These are phyloP conservation scores for Phytophthora capsici DNA, from an alignment of 352 stramenopile genomes.

Conservation along the genomic window DNA sequence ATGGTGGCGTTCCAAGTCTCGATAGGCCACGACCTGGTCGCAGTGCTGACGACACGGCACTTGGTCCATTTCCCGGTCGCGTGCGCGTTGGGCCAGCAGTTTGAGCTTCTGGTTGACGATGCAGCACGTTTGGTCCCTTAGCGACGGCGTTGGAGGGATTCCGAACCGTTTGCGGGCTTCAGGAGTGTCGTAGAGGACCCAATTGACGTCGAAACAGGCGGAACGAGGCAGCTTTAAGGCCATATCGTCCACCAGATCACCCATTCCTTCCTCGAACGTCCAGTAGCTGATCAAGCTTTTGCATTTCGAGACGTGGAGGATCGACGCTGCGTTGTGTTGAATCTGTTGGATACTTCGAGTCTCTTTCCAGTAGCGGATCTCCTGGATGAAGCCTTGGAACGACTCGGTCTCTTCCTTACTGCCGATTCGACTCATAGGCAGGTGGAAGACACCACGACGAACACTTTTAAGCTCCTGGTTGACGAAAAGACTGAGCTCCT, in stretches of 20 bases:
- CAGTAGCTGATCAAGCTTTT: conserved; percentile 62
- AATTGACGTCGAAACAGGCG: conserved; percentile 51
- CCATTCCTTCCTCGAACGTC: conserved; percentile 80
- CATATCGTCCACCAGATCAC: conserved; percentile 81
- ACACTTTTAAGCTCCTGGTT: conserved; percentile 49
- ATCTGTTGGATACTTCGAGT: conserved; percentile 49
- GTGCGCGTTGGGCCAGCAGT: conserved; percentile 60
- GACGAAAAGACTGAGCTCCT: conserved; percentile 59
- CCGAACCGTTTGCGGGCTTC: conserved; percentile 58
- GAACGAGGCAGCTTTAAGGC: conserved; percentile 52
- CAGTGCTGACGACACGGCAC: conserved; percentile 58
- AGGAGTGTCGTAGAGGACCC: conserved; percentile 59
- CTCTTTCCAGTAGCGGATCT: conserved; percentile 73
- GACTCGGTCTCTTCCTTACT: conserved; percentile 43
- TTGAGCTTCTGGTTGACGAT: conserved; percentile 75
- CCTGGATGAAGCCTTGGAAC: conserved; percentile 70
- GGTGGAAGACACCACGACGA: conserved; percentile 58
- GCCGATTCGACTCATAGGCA: conserved; percentile 63
- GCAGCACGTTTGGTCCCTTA: conserved; percentile 70
- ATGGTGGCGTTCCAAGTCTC: conserved; percentile 60
- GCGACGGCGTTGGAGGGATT: conserved; percentile 60
- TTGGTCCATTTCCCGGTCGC: conserved; percentile 47
- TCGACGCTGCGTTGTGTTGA: conserved; percentile 31
- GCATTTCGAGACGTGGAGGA: conserved; percentile 52
- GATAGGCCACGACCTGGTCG: conserved; percentile 38